These are phyloP conservation scores for Torulaspora franciscae DNA, from an alignment of 805 yeast genomes.

Conservation along the genomic window DNA sequence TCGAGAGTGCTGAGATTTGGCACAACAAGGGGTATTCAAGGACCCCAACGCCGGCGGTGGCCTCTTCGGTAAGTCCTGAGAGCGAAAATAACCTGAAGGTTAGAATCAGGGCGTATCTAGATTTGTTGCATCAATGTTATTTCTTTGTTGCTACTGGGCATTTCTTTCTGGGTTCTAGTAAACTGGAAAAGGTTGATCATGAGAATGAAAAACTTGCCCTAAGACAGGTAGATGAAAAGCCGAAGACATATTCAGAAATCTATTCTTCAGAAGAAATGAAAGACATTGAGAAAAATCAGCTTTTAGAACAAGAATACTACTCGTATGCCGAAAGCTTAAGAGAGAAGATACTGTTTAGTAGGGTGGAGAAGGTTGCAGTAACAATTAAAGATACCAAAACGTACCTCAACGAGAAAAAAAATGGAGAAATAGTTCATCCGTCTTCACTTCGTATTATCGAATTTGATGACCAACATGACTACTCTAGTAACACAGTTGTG, in stretches of 20 bases:
- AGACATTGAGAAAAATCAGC: conserved; percentile 35
- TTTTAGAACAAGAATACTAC: conserved; percentile 50
- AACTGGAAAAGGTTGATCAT: conserved; percentile 27
- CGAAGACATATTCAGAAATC: conserved; percentile 20
- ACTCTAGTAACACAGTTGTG: conserved; percentile 19
- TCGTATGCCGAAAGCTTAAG: conserved; percentile 59
- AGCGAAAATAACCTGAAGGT: conserved; percentile 8
- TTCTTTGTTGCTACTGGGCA: conserved; percentile 59
- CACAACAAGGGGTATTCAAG: neutral
- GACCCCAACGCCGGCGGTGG: neutral
- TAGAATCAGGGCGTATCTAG: conserved; percentile 32
- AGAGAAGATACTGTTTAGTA: conserved; percentile 42
- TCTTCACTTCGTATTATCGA: conserved; percentile 13
- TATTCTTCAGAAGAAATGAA: conserved; percentile 29
- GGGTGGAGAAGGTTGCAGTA: conserved; percentile 30
- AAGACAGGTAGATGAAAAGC: conserved; percentile 9
- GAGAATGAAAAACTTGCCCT: conserved; percentile 27
- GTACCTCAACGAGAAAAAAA: conserved; percentile 13
- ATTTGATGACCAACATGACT: conserved; percentile 20
- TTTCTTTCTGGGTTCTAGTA: conserved; percentile 29
- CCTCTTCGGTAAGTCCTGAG: neutral
- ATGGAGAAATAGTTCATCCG: conserved; percentile 1
- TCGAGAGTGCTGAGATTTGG: conserved; percentile 6
- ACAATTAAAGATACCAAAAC: conserved; percentile 27
- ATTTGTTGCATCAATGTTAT: conserved; percentile 67